Percentiles rank a stretch among this genome's conserved stretches.
phyloP scores from a whole-genome alignment of 2,329 filamentous ascomycete species.

The Orbilia ellipsospora region DNA sequence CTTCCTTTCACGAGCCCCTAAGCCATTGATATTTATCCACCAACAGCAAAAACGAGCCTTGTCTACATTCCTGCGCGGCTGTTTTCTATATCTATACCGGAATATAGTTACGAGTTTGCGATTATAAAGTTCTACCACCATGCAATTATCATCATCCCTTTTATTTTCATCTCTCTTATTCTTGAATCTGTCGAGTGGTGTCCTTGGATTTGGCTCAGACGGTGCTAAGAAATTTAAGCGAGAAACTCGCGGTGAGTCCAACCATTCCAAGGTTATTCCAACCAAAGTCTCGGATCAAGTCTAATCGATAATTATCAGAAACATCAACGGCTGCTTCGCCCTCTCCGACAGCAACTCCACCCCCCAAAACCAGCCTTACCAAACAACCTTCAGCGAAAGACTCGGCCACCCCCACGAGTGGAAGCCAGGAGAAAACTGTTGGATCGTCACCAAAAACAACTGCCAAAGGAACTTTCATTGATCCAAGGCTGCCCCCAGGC shows the following conservation, averaged over 20 bases:
- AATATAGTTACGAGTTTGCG: not conserved
- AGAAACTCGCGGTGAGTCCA: slow-evolving; percentile 31
- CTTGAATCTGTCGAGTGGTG: slow-evolving; percentile 16
- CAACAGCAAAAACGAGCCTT: no score
- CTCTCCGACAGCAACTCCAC: slow-evolving; percentile 19
- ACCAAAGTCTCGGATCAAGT: not conserved
- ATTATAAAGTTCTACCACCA: slow-evolving; percentile 1
- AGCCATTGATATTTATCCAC: no score
- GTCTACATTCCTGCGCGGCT: no score
- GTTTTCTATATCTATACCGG: no score
- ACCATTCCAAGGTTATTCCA: not conserved
- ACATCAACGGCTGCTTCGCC: slow-evolving; percentile 21
- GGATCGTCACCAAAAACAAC: slow-evolving; percentile 23
- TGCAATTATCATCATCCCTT: slow-evolving; percentile 32
- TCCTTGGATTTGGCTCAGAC: slow-evolving; percentile 3
- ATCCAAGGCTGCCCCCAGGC: slow-evolving; percentile 63
- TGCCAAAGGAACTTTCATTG: slow-evolving; percentile 20
- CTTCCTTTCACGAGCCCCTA: no score
- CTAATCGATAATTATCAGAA: slow-evolving; percentile 7
- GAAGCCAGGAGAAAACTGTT: slow-evolving; percentile 13
- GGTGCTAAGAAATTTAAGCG: slow-evolving; percentile 18
- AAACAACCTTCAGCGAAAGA: slow-evolving; percentile 2
- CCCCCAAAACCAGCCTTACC: slow-evolving; percentile 21
- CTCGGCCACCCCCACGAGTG: slow-evolving; percentile 5
- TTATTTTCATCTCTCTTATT: slow-evolving; percentile 33